Base-by-base conservation (phyloP, 2,329 filamentous ascomycete genomes). In the Apiospora hydei region DNA sequence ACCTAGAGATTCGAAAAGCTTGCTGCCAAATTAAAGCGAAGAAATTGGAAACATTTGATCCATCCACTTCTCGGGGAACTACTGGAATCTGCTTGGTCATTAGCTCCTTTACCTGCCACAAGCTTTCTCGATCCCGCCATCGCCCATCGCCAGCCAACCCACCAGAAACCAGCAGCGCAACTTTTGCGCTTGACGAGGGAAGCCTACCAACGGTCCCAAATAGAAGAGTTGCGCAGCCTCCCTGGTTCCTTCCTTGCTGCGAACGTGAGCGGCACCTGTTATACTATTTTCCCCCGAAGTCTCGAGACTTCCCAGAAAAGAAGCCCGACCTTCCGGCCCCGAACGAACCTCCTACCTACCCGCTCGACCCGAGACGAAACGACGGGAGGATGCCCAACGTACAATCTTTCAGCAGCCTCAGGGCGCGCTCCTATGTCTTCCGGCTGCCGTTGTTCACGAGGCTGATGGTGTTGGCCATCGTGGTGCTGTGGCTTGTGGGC, bases 401-500 rank as follows among this genome's bases (percentile, higher is more conserved):
- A 80, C 87, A 80, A 76, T 87, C 77, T 72, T 92, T 97, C 83
- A 95, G 91, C 83, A 90, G 92, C 44, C 82, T 88, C 73, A 91
- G 94, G 76, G 88, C 95, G 77, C 92, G 94, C 75, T 94, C 93
- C 11, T 98, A 97, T 81, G 79, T 97, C 75, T 86, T 94, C 73
- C 92, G 95, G 68, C 87, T 98, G n/a, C 96, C 96, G 47, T 86
- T 98, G 1, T 95, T 96, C 80, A 98, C 96, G 38, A 90, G 95
- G 69, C 82, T 88, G 24, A 88, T 95, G 18, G 81, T 95, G 26
- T 78, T 91, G 4, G 83, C 91, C 64, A 93, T 97, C 72, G 78
- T 93, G 44, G 84, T 86, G 16, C 88, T 94, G 74, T 97, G 92
- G 90, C 77, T 94, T 47, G 85, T 92, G 8, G 88, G 91, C 64